These are phyloP conservation scores for Globisporangium acanthophoron DNA, from an alignment of 352 stramenopile species.

Conservation along the genomic window DNA sequence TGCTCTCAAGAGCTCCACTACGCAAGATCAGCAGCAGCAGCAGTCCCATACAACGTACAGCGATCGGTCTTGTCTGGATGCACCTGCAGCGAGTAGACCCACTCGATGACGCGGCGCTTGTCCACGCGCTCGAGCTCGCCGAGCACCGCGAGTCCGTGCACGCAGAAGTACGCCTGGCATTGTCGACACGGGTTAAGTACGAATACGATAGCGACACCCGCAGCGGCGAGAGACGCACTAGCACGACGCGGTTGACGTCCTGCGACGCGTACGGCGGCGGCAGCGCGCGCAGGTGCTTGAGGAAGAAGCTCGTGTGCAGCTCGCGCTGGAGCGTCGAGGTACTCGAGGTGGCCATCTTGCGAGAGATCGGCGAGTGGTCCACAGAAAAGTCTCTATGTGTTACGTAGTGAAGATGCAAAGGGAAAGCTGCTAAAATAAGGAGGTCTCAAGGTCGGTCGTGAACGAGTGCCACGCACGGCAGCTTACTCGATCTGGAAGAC, in stretches of 20 bases:
- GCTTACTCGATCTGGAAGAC: conserved; percentile 87
- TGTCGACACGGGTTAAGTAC: not conserved
- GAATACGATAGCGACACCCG: not conserved
- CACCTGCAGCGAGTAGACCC: conserved; percentile 83
- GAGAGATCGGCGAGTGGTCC: not conserved
- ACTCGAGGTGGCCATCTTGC: conserved; percentile 2
- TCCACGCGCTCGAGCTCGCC: conserved; percentile 70
- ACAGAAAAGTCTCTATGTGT: conserved; percentile 1
- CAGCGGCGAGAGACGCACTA: conserved; percentile 27
- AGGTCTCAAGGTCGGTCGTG: too few relatives aligned
- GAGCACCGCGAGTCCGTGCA: conserved; percentile 79
- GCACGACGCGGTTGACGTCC: conserved; percentile 75
- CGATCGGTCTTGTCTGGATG: conserved; percentile 55
- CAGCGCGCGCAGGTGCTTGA: conserved; percentile 66
- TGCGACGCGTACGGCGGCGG: conserved; percentile 71
- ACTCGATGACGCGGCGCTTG: conserved; percentile 71
- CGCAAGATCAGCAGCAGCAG: not conserved
- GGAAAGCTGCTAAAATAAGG: not conserved
- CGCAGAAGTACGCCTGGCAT: conserved; percentile 72
- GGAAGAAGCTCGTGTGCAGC: conserved; percentile 78
- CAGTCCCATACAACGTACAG: conserved; percentile 19
- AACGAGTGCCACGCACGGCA: not conserved
- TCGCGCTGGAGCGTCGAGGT: conserved; percentile 50
- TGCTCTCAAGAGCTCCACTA: not conserved
- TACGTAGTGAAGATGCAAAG: not conserved